Base-by-base conservation (phyloP, 2,329 filamentous ascomycete species). In the Sclerotinia nivalis region DNA sequence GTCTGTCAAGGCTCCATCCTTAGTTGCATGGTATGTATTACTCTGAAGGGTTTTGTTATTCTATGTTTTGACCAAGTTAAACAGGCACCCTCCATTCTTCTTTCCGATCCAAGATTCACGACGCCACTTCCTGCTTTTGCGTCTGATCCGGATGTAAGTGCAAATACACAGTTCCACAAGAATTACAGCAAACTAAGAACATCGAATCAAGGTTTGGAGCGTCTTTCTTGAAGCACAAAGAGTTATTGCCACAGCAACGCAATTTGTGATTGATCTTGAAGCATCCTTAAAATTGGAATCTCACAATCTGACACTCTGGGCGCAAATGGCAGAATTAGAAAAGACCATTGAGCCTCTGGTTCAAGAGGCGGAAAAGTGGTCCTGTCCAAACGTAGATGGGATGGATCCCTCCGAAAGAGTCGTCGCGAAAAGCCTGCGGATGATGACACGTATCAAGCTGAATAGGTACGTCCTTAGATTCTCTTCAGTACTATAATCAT, bases 1-100 rank as follows among this genome's bases (percentile, higher is more conserved):
- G 81, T 82, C 7, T 84, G 83, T 55, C 84, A 87, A 74, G 82
- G 80, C 15, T 81, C 83, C 1, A 85, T 86, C 67, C 83, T 86
- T 31, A 84, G 82, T 76, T 84, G 83, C 69, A 81, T 80, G 71
- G 82, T 83, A 79, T 71, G 79, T 72, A 20, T 47, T 45, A 34
- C 34, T 37, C 65, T 12, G 12, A n/a, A 49, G 31, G 31, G 20
- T 4, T 28, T 64, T 22, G 25, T 31, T 28, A 18, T 12, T 13
- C 15, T 13, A 65, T 59, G 45, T 59, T 70, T 58, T 50, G 40
- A 55, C 69, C 49, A 62, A 54, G 71, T 72, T 58, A 74, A 54
- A 8, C 66, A 84, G 82, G 76, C 80, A 52, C 81, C 83, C 5
- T 80, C 81, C 10, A 82, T 85, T 68, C 78, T 82, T 1, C 75